A percentile compares a stretch with the other conserved stretches of the same genome.
phyloP scores from a whole-genome alignment of 164 flowering plant species.

The Brasenia schreberi region DNA sequence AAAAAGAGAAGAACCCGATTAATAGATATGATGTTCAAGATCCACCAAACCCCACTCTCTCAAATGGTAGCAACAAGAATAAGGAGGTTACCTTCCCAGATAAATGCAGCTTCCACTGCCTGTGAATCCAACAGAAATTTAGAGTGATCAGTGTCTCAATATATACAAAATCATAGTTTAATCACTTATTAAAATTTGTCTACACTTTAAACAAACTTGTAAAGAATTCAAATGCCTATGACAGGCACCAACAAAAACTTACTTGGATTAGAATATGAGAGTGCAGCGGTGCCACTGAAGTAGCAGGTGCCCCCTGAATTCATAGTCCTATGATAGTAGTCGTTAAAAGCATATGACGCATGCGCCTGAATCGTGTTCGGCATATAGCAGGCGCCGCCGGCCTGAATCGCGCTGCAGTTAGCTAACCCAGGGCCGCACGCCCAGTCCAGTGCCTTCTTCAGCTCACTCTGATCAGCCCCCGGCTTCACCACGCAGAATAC shows the following conservation, averaged over 20 bases:
- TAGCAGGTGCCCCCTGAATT: constrained; percentile 77
- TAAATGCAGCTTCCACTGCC: background rate
- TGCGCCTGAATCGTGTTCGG: constrained; percentile 48
- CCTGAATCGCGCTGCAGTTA: constrained; percentile 64
- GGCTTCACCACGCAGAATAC: constrained; percentile 52
- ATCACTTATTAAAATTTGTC: background rate
- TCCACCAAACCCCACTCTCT: background rate
- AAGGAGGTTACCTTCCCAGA: background rate
- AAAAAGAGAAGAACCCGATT: background rate
- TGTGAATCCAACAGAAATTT: background rate
- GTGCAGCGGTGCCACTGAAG: constrained; percentile 64
- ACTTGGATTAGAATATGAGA: constrained; percentile 66
- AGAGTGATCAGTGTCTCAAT: background rate
- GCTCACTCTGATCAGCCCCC: constrained; percentile 35
- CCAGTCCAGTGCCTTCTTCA: constrained; percentile 70
- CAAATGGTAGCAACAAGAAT: background rate
- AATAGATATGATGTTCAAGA: background rate
- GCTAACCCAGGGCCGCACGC: constrained; percentile 87
- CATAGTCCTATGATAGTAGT: constrained; percentile 63
- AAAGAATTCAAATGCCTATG: too few species aligned
- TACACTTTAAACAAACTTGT: too few species aligned
- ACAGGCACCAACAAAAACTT: constrained; percentile 15
- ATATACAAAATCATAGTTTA: background rate
- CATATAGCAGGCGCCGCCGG: constrained; percentile 53
- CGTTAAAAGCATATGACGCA: constrained; percentile 88